A percentile compares a stretch with the other conserved stretches of the same genome.
These are phyloP conservation scores for Talaromyces atroroseus DNA, from an alignment of 2,329 filamentous ascomycete genomes.

Conservation along the genomic window DNA sequence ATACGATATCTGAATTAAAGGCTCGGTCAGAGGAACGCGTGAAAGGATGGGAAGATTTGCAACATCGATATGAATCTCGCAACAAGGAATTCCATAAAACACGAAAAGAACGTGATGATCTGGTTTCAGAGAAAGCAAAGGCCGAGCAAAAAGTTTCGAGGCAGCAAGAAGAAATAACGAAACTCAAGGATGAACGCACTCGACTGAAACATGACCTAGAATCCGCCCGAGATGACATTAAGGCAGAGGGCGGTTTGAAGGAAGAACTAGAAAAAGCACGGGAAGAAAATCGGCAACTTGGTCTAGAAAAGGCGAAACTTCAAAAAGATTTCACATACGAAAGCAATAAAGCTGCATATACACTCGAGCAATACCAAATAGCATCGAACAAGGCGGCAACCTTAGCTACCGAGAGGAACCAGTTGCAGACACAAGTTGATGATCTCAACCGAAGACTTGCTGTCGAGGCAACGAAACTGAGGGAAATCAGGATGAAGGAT, in stretches of 20 bases:
- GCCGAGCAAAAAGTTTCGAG: slow-evolving; percentile 30
- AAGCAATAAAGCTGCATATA: slow-evolving; percentile 41
- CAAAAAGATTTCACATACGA: slow-evolving; percentile 38
- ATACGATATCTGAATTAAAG: slow-evolving; percentile 22
- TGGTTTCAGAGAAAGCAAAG: slow-evolving; percentile 25
- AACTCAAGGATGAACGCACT: slow-evolving; percentile 37
- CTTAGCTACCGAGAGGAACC: slow-evolving; percentile 32
- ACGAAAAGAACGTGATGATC: slow-evolving; percentile 31
- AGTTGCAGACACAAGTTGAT: slow-evolving; percentile 34
- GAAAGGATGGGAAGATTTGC: slow-evolving; percentile 29
- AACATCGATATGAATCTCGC: slow-evolving; percentile 42
- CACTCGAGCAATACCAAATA: slow-evolving; percentile 43
- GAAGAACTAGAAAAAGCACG: slow-evolving; percentile 37
- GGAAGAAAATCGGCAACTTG: slow-evolving; percentile 35
- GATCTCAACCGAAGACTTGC: slow-evolving; percentile 32
- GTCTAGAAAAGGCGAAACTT: slow-evolving; percentile 30
- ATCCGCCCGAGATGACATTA: slow-evolving; percentile 35
- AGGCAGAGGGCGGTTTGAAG: slow-evolving; percentile 34
- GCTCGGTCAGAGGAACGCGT: slow-evolving; percentile 29
- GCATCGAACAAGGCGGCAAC: slow-evolving; percentile 42
- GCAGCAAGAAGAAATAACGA: slow-evolving; percentile 32
- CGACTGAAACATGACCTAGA: slow-evolving; percentile 35
- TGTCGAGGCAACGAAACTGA: slow-evolving; percentile 32
- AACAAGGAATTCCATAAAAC: slow-evolving; percentile 33
- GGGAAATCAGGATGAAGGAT: slow-evolving; percentile 32